Base-by-base conservation (phyloP, 352 stramenopile genomes). In the Phytophthora pistaciae region DNA sequence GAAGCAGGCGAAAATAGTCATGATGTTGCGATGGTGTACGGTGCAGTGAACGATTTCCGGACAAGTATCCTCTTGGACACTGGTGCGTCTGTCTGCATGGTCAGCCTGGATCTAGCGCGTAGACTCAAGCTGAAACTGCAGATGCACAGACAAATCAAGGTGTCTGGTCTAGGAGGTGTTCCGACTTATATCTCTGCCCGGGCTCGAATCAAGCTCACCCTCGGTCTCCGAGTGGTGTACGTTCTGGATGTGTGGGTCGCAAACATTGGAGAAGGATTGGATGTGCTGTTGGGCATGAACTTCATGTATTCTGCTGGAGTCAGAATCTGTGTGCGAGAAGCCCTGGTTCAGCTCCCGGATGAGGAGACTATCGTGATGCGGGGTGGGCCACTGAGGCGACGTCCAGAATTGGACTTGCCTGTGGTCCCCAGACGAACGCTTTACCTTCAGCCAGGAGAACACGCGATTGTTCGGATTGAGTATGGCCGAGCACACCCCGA, bases 91-190 rank as follows among this genome's bases (percentile, higher is more conserved):
- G 36, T 62, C 14, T 54, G 38, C 25, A 54, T 62, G 23, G 1
- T 62, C 14, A 62, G 56, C 40, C 25, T 62, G 3, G 56, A 62
- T 25, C 31, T 55, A 23, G 59, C 48, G 48, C 59, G 59, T 65
- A 65, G 20, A 33, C 48, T 65, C 44, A 33, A 29, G 23, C 59
- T 58, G 46, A 50, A 18, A 11, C n/a, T 65, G 29, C 11, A 16
- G n/a, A 40, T 10, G n/a, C 31, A 58, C 11, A 57, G 50, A 23
- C 49, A 57, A 21, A 57, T 58, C 5, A 57, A 58, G 14, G 59
- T 58, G 18, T 52, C 33, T 33, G 31, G 48, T 10, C 48, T 31
- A 13, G 46, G 48, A n/a, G 59, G 59, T 23, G n/a, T 58, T 11
- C 59, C 58, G 6, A 64, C 58, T 5, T 57, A 57, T 14, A 64